phyloP scores from a whole-genome alignment of 2,329 filamentous ascomycete species.

The Knufia petricola region DNA sequence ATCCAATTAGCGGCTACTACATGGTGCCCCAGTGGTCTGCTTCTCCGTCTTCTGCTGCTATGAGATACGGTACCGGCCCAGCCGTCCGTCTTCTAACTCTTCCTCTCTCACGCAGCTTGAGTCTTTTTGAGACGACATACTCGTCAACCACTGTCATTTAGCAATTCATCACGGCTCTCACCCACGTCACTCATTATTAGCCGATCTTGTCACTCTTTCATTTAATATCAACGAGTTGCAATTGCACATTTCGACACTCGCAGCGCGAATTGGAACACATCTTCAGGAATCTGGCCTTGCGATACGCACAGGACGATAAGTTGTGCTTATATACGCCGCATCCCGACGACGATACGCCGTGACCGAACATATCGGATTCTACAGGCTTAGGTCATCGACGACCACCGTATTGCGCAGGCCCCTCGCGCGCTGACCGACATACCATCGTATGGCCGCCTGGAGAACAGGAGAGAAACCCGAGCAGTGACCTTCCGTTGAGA shows the following conservation, averaged over 20 bases:
- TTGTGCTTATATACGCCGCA: no score
- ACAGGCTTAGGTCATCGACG: no score
- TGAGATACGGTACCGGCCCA: not conserved
- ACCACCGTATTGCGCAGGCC: not conserved
- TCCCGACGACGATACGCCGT: no score
- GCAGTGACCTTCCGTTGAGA: not conserved
- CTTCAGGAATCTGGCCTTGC: no score
- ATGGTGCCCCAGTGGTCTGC: not conserved
- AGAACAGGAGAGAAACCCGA: not conserved
- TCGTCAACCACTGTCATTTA: not conserved
- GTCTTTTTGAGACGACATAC: not conserved
- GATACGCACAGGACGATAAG: no score
- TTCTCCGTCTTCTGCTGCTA: not conserved
- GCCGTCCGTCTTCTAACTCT: not conserved
- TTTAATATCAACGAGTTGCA: not conserved
- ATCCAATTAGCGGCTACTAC: not conserved
- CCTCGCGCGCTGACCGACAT: not conserved
- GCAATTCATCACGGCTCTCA: not conserved
- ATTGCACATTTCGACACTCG: not conserved
- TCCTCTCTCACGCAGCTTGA: not conserved
- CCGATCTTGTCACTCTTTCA: not conserved
- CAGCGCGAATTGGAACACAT: no score
- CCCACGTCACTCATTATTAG: not conserved
- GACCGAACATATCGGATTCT: no score
- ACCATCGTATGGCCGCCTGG: not conserved